Base-by-base conservation (phyloP, 2,329 filamentous ascomycete species). In the Xylaria digitata region DNA sequence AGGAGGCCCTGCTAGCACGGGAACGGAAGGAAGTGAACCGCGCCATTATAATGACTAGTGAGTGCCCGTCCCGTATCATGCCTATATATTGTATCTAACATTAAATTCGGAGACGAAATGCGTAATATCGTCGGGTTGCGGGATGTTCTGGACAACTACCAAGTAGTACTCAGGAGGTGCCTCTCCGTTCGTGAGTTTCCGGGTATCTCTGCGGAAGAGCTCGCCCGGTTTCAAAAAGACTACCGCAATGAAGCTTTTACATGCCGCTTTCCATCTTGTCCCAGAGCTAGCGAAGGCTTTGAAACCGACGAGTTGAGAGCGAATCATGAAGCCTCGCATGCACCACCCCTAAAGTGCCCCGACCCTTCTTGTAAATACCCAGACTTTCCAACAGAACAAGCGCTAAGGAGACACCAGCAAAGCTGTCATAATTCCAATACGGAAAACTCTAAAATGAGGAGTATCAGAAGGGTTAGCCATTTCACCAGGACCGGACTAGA, bases 141-240 rank as follows among this genome's bases (percentile, higher is more conserved):
- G 37, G 46, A 48, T 54, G 21, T 54, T 17, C 42, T 59, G 9
- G 30, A 59, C 11, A 64, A 65, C 26, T 63, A 57, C 6, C 61
- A 57, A 58, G 45, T 40, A 23, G 26, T 40, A 2, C n/a, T 57
- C 21, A 43, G 37, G 19, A 54, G 37, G 26, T 55, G 62, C 37
- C 49, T 65, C 23, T 54, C 42, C 2, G 9, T 45, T 17, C 32
- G 37, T 19, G 49, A 65, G 17, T 60, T 54, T 43, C 56, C 26
- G 17, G 62, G 56, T 9, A n/a, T 65, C 32, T 55, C 40, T 26
- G 8, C 49, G 26, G 55, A 65, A 4, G 56, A 60, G 23, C 49
- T 65, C 15, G 56, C 48, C 1, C 40, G 54, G 13, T 65, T 65
- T 13, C 55, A 37, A 17, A 40, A 37, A 42, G 32, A 55, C 6